A percentile compares a stretch with the other conserved stretches of the same genome.
Conservation (phyloP, 306 rosid genomes). For the Abrus pulchellus region DNA sequence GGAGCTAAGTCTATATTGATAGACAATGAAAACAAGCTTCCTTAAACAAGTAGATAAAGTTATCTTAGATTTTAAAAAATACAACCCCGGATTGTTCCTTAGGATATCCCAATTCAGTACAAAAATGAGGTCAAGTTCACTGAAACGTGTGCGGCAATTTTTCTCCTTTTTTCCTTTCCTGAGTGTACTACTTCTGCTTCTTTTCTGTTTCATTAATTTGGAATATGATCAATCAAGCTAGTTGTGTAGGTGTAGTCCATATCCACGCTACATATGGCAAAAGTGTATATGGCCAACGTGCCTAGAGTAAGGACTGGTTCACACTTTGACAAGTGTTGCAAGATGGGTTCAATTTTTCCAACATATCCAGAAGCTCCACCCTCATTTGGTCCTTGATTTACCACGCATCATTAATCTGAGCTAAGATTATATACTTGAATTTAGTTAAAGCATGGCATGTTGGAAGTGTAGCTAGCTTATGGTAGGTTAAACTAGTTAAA, state of each 20-base stretch:
- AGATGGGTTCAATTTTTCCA: slow-evolving; percentile 25
- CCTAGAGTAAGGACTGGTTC: not conserved
- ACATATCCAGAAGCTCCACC: not conserved
- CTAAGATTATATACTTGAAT: slow-evolving; percentile 4
- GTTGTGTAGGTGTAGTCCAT: slow-evolving; percentile 23
- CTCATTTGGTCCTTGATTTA: not conserved
- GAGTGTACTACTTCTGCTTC: not conserved
- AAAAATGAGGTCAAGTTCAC: slow-evolving; percentile 37
- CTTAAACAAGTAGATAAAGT: slow-evolving; percentile 26
- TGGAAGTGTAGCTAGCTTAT: not conserved
- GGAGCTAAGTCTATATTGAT: slow-evolving; percentile 43
- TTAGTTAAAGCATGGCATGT: not conserved
- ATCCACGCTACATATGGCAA: slow-evolving; percentile 44
- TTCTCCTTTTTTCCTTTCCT: slow-evolving; percentile 5
- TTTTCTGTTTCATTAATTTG: not conserved
- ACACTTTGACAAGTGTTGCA: slow-evolving; percentile 38
- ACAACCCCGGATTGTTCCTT: not conserved
- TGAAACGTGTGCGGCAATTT: slow-evolving; percentile 38
- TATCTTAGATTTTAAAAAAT: slow-evolving; percentile 31
- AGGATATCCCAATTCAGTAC: slow-evolving; percentile 27
- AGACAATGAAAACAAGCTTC: slow-evolving; percentile 40
- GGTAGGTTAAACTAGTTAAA: not conserved
- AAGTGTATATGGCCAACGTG: slow-evolving; percentile 13
- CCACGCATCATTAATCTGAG: not conserved
- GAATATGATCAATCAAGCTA: slow-evolving; percentile 38